Evolutionary conservation across 306 rosid genomes (phyloP).

Genomic region (Mimosa pudica): DNA sequence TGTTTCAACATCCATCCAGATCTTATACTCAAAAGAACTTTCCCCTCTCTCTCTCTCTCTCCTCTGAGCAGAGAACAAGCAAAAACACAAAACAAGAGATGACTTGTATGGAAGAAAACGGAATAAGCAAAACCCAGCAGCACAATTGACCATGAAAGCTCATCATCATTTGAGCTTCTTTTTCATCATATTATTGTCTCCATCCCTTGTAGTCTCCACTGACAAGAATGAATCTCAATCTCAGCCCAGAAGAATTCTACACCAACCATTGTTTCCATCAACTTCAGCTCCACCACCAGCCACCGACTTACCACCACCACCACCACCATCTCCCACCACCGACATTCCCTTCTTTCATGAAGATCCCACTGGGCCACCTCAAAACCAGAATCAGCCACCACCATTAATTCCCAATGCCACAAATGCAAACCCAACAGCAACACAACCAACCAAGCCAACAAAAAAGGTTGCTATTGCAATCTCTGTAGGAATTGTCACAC

Average conservation of each 20-base stretch:
- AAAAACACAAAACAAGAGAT: conserved; percentile 43
- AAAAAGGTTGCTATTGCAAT: conserved; percentile 77
- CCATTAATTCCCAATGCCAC: conserved; percentile 45
- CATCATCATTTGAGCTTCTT: conserved; percentile 39
- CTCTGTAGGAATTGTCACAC: conserved; percentile 87
- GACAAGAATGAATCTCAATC: neutral
- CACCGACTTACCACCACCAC: conserved; percentile 40
- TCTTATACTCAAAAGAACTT: conserved; percentile 62
- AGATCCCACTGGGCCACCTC: conserved; percentile 50
- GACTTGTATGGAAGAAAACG: conserved; percentile 49
- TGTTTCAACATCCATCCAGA: conserved; percentile 61
- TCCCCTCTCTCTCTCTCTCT: neutral
- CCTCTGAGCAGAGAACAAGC: conserved; percentile 31
- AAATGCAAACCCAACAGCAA: conserved; percentile 65
- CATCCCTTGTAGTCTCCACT: conserved; percentile 24
- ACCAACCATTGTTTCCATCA: conserved; percentile 81
- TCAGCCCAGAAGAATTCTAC: conserved; percentile 62
- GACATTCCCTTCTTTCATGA: conserved; percentile 78
- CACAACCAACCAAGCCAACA: conserved; percentile 70
- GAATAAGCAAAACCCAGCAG: conserved; percentile 38
- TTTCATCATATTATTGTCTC: conserved; percentile 35
- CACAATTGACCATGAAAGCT: conserved; percentile 56
- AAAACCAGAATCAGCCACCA: conserved; percentile 60
- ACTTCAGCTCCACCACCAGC: conserved; percentile 67
- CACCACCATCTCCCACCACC: conserved; percentile 34